phyloP scores from a whole-genome alignment of 1,139 yeast species.

The Kluyveromyces sp. region DNA sequence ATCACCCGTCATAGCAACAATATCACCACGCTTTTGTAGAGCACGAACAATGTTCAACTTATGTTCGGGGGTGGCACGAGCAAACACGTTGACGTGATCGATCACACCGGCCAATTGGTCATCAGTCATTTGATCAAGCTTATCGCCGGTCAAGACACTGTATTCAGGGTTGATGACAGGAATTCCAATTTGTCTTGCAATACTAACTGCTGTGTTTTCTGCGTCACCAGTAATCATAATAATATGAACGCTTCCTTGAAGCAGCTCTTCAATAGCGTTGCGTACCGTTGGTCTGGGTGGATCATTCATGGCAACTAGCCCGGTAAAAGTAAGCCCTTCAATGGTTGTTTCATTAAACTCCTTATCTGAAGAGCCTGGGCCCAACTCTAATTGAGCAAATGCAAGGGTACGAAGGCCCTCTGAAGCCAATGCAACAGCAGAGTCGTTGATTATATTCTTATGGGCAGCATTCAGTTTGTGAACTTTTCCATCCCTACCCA shows the following conservation, averaged over 20 bases:
- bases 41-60: slow-evolving; percentile 89
- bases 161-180: slow-evolving; percentile 57
- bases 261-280: slow-evolving; percentile 59
- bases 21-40: slow-evolving; percentile 84
- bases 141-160: slow-evolving; percentile 77
- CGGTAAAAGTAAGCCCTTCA: slow-evolving; percentile 62
- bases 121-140: slow-evolving; percentile 63
- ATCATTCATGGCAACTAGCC: slow-evolving; percentile 89
- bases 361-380: slow-evolving; percentile 32
- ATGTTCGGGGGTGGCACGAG: slow-evolving; percentile 95
- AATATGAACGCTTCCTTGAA: slow-evolving; percentile 91
- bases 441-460: slow-evolving; percentile 40
- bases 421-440: slow-evolving; percentile 60
- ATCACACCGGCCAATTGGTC: slow-evolving; percentile 66
- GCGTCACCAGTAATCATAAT: slow-evolving; percentile 97
- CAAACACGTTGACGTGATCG: slow-evolving; percentile 81
- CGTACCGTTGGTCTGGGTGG: slow-evolving; percentile 89
- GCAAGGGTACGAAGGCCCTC: slow-evolving; percentile 87
- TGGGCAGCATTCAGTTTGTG: slow-evolving; percentile 47
- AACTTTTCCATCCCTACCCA: slow-evolving; percentile 49
- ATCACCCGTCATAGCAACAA: slow-evolving; percentile 98
- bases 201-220: slow-evolving; percentile 84
- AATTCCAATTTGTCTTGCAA: slow-evolving; percentile 90
- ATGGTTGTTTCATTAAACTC: slow-evolving; percentile 40
- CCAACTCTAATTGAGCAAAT: slow-evolving; percentile 45